Evolutionary conservation across 176 grass and related monocot genomes (phyloP).

Genomic region (Tillandsia leiboldiana): DNA sequence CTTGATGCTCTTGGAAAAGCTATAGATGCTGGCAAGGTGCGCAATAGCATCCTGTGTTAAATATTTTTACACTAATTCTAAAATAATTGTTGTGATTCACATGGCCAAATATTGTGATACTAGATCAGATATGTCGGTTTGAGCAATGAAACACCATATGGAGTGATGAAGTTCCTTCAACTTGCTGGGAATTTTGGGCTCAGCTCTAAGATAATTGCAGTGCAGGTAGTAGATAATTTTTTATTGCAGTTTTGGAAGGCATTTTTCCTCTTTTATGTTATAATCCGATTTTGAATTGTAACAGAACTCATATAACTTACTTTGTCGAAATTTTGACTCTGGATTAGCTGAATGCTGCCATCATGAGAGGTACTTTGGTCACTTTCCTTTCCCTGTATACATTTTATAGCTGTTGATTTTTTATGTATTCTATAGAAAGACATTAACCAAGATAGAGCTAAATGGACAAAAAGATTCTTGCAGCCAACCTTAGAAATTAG

Average conservation of each 20-base stretch:
- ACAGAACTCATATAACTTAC: conserved; percentile 77
- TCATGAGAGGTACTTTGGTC: conserved; percentile 48
- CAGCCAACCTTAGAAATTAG: neutral
- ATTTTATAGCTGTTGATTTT: neutral
- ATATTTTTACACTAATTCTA: neutral
- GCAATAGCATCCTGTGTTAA: neutral
- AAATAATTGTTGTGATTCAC: neutral
- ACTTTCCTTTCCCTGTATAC: neutral
- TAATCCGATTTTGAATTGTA: conserved; percentile 8
- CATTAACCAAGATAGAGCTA: neutral
- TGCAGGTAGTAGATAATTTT: conserved; percentile 43
- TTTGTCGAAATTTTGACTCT: conserved; percentile 80
- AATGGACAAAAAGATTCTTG: neutral
- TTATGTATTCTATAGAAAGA: neutral
- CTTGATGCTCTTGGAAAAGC: conserved; percentile 65
- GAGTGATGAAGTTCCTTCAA: conserved; percentile 79
- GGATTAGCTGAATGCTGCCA: conserved; percentile 89
- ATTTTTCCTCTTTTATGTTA: conserved; percentile 1
- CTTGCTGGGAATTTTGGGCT: conserved; percentile 31
- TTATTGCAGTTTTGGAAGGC: neutral
- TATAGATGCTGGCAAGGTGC: conserved; percentile 69
- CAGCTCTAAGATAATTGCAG: conserved; percentile 45
- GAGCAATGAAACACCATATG: conserved; percentile 91
- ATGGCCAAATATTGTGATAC: neutral
- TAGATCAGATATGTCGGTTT: conserved; percentile 92